Conservation (phyloP, 306 rosid species). For the Dicorynia guianensis region DNA sequence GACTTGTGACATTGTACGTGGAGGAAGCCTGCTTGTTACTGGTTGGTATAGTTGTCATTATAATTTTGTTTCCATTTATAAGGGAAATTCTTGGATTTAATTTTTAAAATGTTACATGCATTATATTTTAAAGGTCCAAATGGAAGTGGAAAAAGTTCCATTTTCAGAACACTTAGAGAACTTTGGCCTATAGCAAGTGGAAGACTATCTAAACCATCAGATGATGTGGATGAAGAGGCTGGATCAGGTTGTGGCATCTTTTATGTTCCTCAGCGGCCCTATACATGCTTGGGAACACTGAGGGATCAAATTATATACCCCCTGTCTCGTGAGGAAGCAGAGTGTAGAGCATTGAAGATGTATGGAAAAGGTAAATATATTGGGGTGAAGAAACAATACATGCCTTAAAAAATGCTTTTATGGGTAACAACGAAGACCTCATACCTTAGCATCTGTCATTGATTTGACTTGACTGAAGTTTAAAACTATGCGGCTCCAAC, state of each 20-base stretch:
- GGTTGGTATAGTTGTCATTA: slow-evolving; percentile 61
- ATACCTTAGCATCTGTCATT: slow-evolving; percentile 24
- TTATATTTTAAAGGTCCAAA: slow-evolving; percentile 78
- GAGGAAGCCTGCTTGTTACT: slow-evolving; percentile 89
- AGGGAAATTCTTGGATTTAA: slow-evolving; percentile 21
- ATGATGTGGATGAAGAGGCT: slow-evolving; percentile 56
- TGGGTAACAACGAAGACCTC: slow-evolving; percentile 17
- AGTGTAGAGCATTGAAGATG: slow-evolving; percentile 63
- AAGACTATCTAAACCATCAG: slow-evolving; percentile 69
- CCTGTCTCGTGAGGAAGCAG: slow-evolving; percentile 85
- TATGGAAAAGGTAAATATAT: slow-evolving; percentile 65
- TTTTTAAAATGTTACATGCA: slow-evolving; percentile 28
- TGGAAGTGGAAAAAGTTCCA: slow-evolving; percentile 98
- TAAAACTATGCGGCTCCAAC: slow-evolving; percentile 18
- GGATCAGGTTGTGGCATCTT: slow-evolving; percentile 76
- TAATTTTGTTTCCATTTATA: slow-evolving; percentile 15
- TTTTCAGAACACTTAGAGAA: slow-evolving; percentile 95
- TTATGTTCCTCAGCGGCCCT: slow-evolving; percentile 98
- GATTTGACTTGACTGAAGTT: slow-evolving; percentile 30
- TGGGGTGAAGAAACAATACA: slow-evolving; percentile 28
- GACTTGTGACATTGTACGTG: slow-evolving; percentile 76
- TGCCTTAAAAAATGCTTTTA: slow-evolving; percentile 16
- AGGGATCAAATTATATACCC: slow-evolving; percentile 99
- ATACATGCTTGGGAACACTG: slow-evolving; percentile 94
- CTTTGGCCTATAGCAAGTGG: slow-evolving; percentile 94